phyloP scores from a whole-genome alignment of 805 yeast species.

The Candida sithepensis region DNA sequence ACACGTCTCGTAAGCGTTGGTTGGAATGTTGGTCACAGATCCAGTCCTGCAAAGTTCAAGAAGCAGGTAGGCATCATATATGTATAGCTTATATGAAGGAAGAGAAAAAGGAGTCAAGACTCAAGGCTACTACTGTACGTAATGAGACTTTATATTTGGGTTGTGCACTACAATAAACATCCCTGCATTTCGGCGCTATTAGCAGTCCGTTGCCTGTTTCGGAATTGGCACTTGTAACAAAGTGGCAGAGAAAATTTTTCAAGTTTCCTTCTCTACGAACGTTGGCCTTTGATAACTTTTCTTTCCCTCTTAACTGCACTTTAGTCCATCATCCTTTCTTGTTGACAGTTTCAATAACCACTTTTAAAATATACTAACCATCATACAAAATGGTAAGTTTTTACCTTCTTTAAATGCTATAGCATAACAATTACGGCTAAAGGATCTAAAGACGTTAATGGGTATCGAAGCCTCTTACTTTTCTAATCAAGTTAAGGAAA shows the following conservation, averaged over 20 bases:
- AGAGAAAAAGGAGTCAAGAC: too few species aligned
- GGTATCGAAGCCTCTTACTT: too few species aligned
- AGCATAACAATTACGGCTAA: conserved; percentile 20
- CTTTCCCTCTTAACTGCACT: not conserved
- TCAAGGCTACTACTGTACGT: too few species aligned
- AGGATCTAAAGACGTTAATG: conserved; percentile 28
- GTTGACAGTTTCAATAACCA: not conserved
- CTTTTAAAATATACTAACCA: not conserved
- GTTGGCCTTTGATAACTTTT: not conserved
- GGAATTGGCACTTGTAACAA: not conserved
- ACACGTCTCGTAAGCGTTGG: too few species aligned
- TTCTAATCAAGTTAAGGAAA: conserved; percentile 14
- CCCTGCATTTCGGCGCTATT: not conserved
- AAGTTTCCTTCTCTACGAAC: not conserved
- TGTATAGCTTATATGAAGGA: too few species aligned
- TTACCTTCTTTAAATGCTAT: not conserved
- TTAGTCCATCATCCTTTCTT: not conserved
- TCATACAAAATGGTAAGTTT: conserved; percentile 25
- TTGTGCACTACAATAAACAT: not conserved
- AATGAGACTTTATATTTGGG: too few species aligned
- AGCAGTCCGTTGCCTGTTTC: not conserved
- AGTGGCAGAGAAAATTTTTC: not conserved
- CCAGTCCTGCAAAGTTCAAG: too few species aligned
- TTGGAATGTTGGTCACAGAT: too few species aligned
- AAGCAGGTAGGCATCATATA: too few species aligned